phyloP scores from a whole-genome alignment of 2,329 filamentous ascomycete genomes.

The Colletotrichum gigasporum region DNA sequence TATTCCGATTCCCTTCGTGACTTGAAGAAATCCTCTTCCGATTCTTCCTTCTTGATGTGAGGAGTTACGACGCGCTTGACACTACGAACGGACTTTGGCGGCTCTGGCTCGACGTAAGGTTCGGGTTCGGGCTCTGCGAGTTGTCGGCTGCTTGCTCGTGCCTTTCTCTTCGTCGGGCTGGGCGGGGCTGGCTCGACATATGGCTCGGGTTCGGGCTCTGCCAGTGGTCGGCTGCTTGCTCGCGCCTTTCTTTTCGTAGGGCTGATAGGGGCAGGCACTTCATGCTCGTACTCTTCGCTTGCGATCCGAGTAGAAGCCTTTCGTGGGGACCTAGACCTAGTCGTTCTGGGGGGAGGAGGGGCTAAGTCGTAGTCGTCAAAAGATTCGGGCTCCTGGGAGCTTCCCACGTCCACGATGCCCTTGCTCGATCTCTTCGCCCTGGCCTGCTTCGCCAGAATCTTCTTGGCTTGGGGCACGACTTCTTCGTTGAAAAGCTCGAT shows the following conservation, averaged over 20 bases:
- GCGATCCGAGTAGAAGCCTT: conserved; percentile 63
- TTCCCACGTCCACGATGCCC: conserved; percentile 79
- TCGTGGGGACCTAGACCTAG: conserved; percentile 64
- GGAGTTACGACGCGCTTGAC: conserved; percentile 62
- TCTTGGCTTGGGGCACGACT: conserved; percentile 80
- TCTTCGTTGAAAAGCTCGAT: conserved; percentile 84
- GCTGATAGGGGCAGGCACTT: conserved; percentile 50
- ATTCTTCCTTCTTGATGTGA: conserved; percentile 59
- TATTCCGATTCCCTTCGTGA: conserved; percentile 51
- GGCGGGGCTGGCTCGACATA: conserved; percentile 50
- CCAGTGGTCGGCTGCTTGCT: conserved; percentile 62
- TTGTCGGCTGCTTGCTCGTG: conserved; percentile 64
- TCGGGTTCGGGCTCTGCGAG: conserved; percentile 49
- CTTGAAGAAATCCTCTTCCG: conserved; percentile 55
- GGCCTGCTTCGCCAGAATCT: conserved; percentile 78
- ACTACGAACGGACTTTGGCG: conserved; percentile 53
- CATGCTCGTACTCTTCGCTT: conserved; percentile 59
- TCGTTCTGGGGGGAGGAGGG: conserved; percentile 58
- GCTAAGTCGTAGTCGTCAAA: conserved; percentile 68
- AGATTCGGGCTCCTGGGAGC: conserved; percentile 71
- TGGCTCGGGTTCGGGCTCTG: conserved; percentile 49
- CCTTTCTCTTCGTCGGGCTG: conserved; percentile 64
- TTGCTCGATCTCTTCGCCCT: conserved; percentile 86
- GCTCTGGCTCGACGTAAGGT: conserved; percentile 59
- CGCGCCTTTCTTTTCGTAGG: conserved; percentile 65